Conservation (phyloP, 2,329 filamentous ascomycete genomes). For the Colletotrichum sp. region DNA sequence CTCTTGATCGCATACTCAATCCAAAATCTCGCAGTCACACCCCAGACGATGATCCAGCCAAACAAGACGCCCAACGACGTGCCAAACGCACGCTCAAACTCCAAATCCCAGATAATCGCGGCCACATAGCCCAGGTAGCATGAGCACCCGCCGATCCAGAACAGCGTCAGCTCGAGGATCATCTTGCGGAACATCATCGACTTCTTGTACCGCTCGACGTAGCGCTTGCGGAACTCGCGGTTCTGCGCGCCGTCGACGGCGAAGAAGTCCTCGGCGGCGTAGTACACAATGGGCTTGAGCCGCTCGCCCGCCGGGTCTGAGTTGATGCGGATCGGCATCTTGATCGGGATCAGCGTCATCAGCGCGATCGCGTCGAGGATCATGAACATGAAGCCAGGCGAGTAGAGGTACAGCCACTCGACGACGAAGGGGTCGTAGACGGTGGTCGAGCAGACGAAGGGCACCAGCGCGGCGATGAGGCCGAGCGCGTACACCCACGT, state of each 20-base stretch:
- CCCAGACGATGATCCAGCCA: slow-evolving; percentile 19
- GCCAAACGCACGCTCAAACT: slow-evolving; percentile 17
- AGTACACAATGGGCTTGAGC: slow-evolving; percentile 19
- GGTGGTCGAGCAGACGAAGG: slow-evolving; percentile 15
- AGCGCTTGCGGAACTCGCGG: slow-evolving; percentile 13
- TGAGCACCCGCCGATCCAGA: slow-evolving; percentile 18
- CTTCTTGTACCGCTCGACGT: slow-evolving; percentile 18
- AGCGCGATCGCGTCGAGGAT: slow-evolving; percentile 14
- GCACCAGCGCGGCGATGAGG: slow-evolving; percentile 15
- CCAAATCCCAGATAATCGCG: slow-evolving; percentile 16
- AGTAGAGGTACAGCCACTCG: slow-evolving; percentile 19
- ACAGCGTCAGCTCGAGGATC: slow-evolving; percentile 17
- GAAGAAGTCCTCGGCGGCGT: slow-evolving; percentile 19
- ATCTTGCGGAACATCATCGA: slow-evolving; percentile 20
- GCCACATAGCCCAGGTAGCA: slow-evolving; percentile 13
- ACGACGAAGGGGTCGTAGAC: slow-evolving; percentile 14
- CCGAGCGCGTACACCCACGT: slow-evolving; percentile 18
- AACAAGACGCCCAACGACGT: slow-evolving; percentile 12
- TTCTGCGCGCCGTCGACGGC: slow-evolving; percentile 20
- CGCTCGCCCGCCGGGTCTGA: slow-evolving; percentile 13
- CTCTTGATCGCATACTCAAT: slow-evolving; percentile 15
- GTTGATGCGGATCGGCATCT: slow-evolving; percentile 17
- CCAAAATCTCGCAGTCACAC: slow-evolving; percentile 10
- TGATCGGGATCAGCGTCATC: slow-evolving; percentile 15
- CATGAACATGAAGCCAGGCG: slow-evolving; percentile 20